phyloP scores from a whole-genome alignment of 139 green algal genomes.

The Diplosphaera chodatii region DNA sequence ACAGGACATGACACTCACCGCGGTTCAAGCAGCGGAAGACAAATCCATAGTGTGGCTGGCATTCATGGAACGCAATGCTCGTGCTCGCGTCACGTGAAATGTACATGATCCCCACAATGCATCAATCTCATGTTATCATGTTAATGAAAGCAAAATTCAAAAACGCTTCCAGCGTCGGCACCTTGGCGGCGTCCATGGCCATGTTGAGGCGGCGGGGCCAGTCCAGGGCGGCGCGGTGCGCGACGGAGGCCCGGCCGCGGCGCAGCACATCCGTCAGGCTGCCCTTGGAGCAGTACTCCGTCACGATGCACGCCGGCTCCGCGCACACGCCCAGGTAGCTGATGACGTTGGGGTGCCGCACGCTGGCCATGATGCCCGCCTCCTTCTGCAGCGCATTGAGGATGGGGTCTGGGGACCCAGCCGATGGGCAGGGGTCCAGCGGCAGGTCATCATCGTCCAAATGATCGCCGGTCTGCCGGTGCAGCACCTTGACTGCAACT shows the following conservation, averaged over 20 bases:
- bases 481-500: slow-evolving; percentile 49
- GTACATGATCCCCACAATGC: too few species aligned
- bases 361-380: slow-evolving; percentile 44
- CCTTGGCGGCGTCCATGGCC: slow-evolving; percentile 43
- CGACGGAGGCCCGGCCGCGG: slow-evolving; percentile 15
- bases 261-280: slow-evolving; percentile 53
- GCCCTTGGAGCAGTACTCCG: slow-evolving; percentile 55
- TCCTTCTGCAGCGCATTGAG: slow-evolving; percentile 30
- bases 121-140: neutral
- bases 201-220: slow-evolving; percentile 44
- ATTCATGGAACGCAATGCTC: too few species aligned
- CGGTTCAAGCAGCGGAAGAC: too few species aligned
- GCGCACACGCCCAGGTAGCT: slow-evolving; percentile 56
- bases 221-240: slow-evolving; percentile 32
- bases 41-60: too few species aligned
- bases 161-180: too few species aligned
- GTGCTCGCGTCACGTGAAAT: too few species aligned
- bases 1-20: too few species aligned
- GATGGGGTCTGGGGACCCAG: slow-evolving; percentile 1
- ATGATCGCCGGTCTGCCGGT: neutral
- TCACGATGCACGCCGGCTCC: slow-evolving; percentile 40
- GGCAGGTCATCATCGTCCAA: neutral
- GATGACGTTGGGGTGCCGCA: slow-evolving; percentile 59
- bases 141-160: neutral
- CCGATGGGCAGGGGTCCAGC: neutral